Conservation (phyloP, 2,329 filamentous ascomycete species). For the Aspergillus sp. region DNA sequence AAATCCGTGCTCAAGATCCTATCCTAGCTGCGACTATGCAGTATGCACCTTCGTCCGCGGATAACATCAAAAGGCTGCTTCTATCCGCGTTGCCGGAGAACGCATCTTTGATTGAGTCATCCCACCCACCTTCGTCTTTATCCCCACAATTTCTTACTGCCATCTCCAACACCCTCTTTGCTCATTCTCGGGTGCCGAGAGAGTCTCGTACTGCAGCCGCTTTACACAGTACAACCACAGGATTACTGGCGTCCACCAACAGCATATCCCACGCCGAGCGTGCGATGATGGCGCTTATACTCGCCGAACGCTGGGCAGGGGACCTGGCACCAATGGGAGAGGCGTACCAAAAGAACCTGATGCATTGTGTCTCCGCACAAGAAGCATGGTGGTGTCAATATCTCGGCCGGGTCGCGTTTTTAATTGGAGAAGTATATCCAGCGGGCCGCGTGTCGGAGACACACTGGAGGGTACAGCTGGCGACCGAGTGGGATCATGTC, state of each 20-base stretch:
- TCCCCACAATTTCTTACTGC: constrained; percentile 52
- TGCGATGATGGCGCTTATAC: constrained; percentile 67
- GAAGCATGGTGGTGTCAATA: constrained; percentile 67
- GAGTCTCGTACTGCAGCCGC: constrained; percentile 64
- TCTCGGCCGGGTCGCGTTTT: constrained; percentile 58
- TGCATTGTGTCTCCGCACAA: constrained; percentile 53
- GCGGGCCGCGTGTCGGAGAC: constrained; percentile 47
- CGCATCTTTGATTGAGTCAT: constrained; percentile 17
- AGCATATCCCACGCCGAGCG: constrained; percentile 72
- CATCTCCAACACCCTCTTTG: constrained; percentile 60
- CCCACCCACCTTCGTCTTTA: constrained; percentile 43
- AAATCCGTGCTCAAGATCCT: constrained; percentile 65
- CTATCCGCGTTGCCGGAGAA: constrained; percentile 46
- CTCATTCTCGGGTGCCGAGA: constrained; percentile 52
- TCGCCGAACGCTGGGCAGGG: constrained; percentile 73
- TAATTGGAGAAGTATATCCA: constrained; percentile 62
- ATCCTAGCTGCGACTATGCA: constrained; percentile 61
- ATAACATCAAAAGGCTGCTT: constrained; percentile 51
- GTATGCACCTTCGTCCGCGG: constrained; percentile 51
- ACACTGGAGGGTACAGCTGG: constrained; percentile 40
- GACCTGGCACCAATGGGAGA: constrained; percentile 60
- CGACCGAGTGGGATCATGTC: constrained; percentile 43
- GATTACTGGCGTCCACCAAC: constrained; percentile 66
- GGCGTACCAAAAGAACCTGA: constrained; percentile 55
- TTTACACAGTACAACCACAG: constrained; percentile 70